Conservation (phyloP, 805 yeast species). For the Metschnikowia lunata region DNA sequence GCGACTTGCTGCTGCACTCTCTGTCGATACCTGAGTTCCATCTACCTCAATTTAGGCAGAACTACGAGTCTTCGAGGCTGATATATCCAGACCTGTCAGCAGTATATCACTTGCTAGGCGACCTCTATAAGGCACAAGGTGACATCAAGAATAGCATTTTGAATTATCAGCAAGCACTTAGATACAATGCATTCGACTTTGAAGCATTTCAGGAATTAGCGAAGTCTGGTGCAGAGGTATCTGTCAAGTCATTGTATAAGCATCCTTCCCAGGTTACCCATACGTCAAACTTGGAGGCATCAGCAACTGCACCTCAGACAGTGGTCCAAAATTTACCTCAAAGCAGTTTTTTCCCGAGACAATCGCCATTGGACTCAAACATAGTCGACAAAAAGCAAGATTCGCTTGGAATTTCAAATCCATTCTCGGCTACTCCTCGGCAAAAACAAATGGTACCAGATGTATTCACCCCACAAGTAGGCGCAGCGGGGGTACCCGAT, state of each 20-base stretch:
- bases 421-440: constrained; percentile 33
- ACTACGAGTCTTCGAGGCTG: constrained; percentile 38
- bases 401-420: constrained; percentile 11
- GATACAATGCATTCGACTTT: constrained; percentile 75
- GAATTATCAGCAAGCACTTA: constrained; percentile 64
- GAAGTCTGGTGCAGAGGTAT: constrained; percentile 64
- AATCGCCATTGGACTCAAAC: constrained; percentile 4
- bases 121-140: constrained; percentile 53
- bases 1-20: background rate
- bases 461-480: constrained; percentile 19
- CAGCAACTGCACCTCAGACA: background rate
- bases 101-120: constrained; percentile 64
- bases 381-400: constrained; percentile 5
- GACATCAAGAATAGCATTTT: constrained; percentile 62
- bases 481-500: constrained; percentile 26
- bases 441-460: constrained; percentile 9
- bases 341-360: constrained; percentile 6
- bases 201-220: constrained; percentile 80
- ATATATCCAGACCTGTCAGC: constrained; percentile 66
- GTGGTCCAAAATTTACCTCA: background rate
- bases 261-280: constrained; percentile 5
- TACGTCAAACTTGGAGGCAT: background rate
- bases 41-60: constrained; percentile 19
- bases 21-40: constrained; percentile 5
- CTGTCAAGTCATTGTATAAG: constrained; percentile 52